phyloP scores from a whole-genome alignment of 805 yeast species.

The Myxozyma nipponensis region DNA sequence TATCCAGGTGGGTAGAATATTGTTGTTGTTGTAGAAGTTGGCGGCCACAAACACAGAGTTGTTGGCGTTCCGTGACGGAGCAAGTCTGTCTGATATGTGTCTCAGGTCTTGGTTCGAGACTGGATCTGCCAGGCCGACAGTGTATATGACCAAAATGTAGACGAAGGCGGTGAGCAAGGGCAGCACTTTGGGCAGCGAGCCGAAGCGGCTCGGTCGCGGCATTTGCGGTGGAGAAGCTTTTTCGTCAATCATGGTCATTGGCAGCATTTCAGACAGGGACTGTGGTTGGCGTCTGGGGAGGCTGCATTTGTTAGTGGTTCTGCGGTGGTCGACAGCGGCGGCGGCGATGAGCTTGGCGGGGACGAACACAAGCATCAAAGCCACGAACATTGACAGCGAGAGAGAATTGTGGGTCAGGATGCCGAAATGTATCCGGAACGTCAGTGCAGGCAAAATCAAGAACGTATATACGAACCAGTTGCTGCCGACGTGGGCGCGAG shows the following conservation, averaged over 20 bases:
- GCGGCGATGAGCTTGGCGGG: constrained; percentile 7
- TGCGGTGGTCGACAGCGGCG: no score
- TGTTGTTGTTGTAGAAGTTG: constrained; percentile 18
- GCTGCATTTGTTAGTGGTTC: not conserved
- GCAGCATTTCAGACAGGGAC: not conserved
- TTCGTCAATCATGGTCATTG: no score
- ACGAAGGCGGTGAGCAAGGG: no score
- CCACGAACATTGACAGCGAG: constrained; percentile 11
- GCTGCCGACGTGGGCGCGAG: no score
- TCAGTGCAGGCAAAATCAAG: constrained; percentile 10
- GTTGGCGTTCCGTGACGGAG: not conserved
- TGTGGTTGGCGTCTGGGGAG: not conserved
- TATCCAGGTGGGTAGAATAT: constrained; percentile 14
- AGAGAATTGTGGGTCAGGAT: constrained; percentile 21
- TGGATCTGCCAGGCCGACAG: constrained; percentile 2
- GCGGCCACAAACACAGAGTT: constrained; percentile 22
- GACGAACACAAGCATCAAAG: constrained; percentile 12
- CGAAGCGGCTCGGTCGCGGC: no score
- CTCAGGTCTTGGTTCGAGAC: not conserved
- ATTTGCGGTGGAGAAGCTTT: constrained; percentile 1
- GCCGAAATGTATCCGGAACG: constrained; percentile 11
- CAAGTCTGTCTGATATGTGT: not conserved
- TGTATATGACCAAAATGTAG: not conserved
- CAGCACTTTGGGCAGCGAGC: no score
- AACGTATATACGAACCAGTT: constrained; percentile 2